Conservation (phyloP, 2,329 filamentous ascomycete species). For the Claviceps pazoutovae region DNA sequence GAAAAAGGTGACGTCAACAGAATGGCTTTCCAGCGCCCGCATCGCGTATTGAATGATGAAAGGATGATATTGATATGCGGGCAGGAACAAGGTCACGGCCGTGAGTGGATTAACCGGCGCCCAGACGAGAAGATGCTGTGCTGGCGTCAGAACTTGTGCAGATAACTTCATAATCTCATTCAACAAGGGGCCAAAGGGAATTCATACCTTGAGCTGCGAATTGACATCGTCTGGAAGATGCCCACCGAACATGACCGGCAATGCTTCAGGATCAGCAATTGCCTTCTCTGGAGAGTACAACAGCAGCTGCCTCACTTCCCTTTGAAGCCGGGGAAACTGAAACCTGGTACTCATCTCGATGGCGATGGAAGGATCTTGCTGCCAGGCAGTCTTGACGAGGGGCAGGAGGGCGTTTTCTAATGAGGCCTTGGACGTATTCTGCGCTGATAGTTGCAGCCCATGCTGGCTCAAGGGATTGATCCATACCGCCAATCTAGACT, state of each 20-base stretch:
- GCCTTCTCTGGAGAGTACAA: constrained; percentile 76
- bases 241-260: constrained; percentile 68
- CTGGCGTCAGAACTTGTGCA: constrained; percentile 6
- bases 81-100: constrained; percentile 84
- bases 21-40: constrained; percentile 83
- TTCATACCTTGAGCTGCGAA: constrained; percentile 59
- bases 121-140: constrained; percentile 82
- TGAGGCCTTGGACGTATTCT: constrained; percentile 25
- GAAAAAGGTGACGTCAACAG: constrained; percentile 96
- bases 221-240: constrained; percentile 65
- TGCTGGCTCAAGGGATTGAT: constrained; percentile 61
- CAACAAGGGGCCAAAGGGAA: not conserved
- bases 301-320: constrained; percentile 66
- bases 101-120: constrained; percentile 82
- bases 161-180: not conserved
- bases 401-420: constrained; percentile 37
- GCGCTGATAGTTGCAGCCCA: constrained; percentile 22
- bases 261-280: constrained; percentile 64
- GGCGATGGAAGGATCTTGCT: constrained; percentile 72
- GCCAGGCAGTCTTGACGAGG: constrained; percentile 73
- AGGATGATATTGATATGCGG: constrained; percentile 79
- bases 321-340: constrained; percentile 55
- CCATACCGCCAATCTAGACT: constrained; percentile 77
- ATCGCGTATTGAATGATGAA: constrained; percentile 95
- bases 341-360: constrained; percentile 73